phyloP scores from a whole-genome alignment of 441 rosid genomes.

The Corymbia calophylla region DNA sequence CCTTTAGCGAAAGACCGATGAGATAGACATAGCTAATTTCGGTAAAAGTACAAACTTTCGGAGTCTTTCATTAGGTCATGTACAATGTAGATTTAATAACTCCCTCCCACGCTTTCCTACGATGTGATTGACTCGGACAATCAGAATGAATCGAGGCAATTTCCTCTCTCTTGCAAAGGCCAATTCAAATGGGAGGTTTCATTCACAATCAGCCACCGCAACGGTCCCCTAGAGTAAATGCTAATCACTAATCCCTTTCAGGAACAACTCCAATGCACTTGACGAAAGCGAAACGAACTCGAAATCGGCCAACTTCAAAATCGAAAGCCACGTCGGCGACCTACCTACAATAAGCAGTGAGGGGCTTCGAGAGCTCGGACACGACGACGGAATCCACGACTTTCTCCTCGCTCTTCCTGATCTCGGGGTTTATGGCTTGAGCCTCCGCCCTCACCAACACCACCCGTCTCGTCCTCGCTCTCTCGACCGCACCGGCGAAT shows the following conservation, averaged over 20 bases:
- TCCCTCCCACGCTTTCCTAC: background rate
- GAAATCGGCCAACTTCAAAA: background rate
- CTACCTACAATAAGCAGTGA: constrained; percentile 87
- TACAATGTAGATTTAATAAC: background rate
- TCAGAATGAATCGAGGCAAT: background rate
- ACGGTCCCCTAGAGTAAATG: background rate
- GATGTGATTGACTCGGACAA: background rate
- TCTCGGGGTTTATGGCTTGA: constrained; percentile 56
- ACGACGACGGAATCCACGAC: constrained; percentile 74
- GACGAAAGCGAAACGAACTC: background rate
- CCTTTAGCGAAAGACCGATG: background rate
- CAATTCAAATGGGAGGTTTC: background rate
- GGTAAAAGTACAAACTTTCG: background rate
- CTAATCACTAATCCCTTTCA: background rate
- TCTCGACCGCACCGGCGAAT: background rate
- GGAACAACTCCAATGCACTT: background rate
- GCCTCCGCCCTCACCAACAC: constrained; percentile 45
- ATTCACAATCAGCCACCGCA: background rate
- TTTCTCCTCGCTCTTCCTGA: constrained; percentile 78
- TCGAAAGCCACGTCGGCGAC: background rate
- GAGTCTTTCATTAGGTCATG: background rate
- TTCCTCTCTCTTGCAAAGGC: background rate
- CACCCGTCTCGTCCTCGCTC: constrained; percentile 20
- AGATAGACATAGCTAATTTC: background rate
- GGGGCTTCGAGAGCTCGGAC: constrained; percentile 71